Conservation (phyloP, 2,329 filamentous ascomycete genomes). For the Calonectria pseudoreteaudii region DNA sequence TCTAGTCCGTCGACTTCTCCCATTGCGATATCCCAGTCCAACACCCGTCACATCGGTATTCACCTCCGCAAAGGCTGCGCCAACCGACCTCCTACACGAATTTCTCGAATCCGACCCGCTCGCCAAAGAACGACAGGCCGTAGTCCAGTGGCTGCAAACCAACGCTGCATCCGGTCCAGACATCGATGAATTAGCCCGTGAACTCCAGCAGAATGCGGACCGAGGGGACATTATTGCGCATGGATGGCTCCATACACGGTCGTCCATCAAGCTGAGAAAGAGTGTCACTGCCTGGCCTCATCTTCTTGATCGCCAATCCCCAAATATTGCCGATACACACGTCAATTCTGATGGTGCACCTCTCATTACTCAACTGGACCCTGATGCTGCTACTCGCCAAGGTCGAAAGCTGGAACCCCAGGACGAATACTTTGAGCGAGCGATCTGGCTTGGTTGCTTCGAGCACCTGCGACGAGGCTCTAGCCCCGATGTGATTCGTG, state of each 20-base stretch:
- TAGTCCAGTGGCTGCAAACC: conserved; percentile 88
- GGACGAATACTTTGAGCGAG: conserved; percentile 89
- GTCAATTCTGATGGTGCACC: conserved; percentile 70
- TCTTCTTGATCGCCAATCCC: conserved; percentile 71
- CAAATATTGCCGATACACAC: conserved; percentile 66
- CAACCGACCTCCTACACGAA: conserved; percentile 67
- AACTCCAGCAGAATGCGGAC: conserved; percentile 81
- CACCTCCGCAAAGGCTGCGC: conserved; percentile 38
- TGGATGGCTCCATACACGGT: conserved; percentile 93
- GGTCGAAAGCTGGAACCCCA: conserved; percentile 79
- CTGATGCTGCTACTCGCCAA: conserved; percentile 88
- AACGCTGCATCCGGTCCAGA: conserved; percentile 78
- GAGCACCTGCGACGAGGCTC: conserved; percentile 91
- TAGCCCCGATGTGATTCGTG: conserved; percentile 77
- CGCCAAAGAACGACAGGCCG: conserved; percentile 81
- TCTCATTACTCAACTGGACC: conserved; percentile 89
- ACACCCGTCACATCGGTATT: conserved; percentile 46
- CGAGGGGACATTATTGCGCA: conserved; percentile 85
- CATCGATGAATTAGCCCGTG: conserved; percentile 80
- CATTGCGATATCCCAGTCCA: conserved; percentile 69
- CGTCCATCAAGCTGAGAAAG: conserved; percentile 91
- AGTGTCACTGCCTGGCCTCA: conserved; percentile 76
- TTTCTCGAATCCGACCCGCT: conserved; percentile 80
- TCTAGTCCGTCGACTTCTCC: conserved; percentile 79
- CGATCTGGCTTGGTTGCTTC: conserved; percentile 94